Conservation (phyloP, 306 rosid species). For the Fragaria iinumae region DNA sequence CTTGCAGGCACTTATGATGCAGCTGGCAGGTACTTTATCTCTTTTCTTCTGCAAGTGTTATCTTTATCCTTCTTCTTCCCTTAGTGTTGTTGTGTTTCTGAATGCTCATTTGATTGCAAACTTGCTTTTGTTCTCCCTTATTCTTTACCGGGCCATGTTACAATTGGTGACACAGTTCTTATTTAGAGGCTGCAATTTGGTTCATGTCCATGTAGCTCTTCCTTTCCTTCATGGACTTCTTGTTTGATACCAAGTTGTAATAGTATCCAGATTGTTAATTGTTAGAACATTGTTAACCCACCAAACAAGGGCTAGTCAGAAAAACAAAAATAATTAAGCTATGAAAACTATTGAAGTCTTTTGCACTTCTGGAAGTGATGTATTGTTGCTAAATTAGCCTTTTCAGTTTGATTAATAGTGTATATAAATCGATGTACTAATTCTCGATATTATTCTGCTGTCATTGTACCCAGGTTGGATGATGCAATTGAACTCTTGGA, state of each 20-base stretch:
- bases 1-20: constrained; percentile 97
- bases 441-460: constrained; percentile 7
- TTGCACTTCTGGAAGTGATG: constrained; percentile 1
- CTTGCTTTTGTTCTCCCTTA: background rate
- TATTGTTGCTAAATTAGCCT: background rate
- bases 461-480: constrained; percentile 52
- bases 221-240: background rate
- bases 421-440: background rate
- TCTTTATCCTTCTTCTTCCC: background rate
- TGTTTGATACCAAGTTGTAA: background rate
- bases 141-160: background rate
- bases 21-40: constrained; percentile 66
- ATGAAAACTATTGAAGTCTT: background rate
- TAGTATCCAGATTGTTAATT: background rate
- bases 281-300: background rate
- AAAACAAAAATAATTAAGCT: background rate
- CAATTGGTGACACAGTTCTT: background rate
- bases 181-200: background rate
- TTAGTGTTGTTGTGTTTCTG: background rate
- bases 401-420: background rate
- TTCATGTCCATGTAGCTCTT: constrained; percentile 6
- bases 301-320: background rate
- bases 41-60: background rate
- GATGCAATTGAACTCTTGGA: constrained; percentile 89
- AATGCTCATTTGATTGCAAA: background rate